Evolutionary conservation across 2,329 filamentous ascomycete genomes (phyloP).

Genomic region (Colletotrichum sublineola): DNA sequence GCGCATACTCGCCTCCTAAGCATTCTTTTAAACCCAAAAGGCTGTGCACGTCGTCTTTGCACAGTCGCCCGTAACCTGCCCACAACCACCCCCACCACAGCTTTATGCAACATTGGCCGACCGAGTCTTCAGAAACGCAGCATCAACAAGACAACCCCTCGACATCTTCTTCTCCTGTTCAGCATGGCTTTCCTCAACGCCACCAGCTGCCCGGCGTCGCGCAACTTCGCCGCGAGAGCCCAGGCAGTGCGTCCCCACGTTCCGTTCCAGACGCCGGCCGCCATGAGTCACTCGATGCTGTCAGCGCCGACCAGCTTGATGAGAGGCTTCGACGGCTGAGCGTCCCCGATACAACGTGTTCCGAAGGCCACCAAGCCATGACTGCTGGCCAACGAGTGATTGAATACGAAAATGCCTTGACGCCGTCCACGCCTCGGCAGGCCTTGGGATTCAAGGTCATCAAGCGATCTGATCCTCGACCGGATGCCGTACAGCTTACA

Average conservation of each 20-base stretch:
- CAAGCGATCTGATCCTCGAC: constrained; percentile 58
- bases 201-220: constrained; percentile 57
- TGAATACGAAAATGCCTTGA: constrained; percentile 73
- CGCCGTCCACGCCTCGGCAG: constrained; percentile 60
- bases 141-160: constrained; percentile 54
- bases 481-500: constrained; percentile 59
- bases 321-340: constrained; percentile 68
- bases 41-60: constrained; percentile 66
- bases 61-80: constrained; percentile 59
- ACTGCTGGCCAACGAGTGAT: constrained; percentile 67
- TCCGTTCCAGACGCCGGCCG: constrained; percentile 49
- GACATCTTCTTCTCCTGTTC: constrained; percentile 53
- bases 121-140: constrained; percentile 60
- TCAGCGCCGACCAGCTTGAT: constrained; percentile 61
- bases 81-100: constrained; percentile 55
- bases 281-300: constrained; percentile 48
- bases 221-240: constrained; percentile 51
- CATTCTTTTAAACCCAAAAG: constrained; percentile 45
- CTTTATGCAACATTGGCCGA: constrained; percentile 76
- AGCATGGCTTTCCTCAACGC: constrained; percentile 68
- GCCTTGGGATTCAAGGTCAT: constrained; percentile 68
- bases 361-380: constrained; percentile 46
- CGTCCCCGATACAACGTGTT: constrained; percentile 47
- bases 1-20: constrained; percentile 5
- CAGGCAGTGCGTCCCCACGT: constrained; percentile 54